Base-by-base conservation (phyloP, 305 asterid genomes). In the Rubia tinctorum region DNA sequence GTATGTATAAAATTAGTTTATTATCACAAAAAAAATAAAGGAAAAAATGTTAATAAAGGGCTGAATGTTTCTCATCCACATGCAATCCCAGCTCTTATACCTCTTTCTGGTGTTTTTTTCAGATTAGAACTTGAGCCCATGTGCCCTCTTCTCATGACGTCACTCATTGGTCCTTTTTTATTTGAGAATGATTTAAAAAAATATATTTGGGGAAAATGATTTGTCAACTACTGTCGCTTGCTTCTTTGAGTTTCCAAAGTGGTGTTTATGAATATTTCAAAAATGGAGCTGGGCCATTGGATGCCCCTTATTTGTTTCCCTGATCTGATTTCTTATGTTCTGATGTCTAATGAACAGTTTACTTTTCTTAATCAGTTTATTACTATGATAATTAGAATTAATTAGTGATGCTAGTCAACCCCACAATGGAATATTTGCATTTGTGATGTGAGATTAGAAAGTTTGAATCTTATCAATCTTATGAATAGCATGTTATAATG, bases 111-210 rank as follows among this genome's bases (percentile, higher is more conserved):
- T 79, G 80, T 68, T 71, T 85, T 85, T 80, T 87, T 81, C 80
- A 76, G 77, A 75, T 59, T 77, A 70, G 76, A 80, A 79, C 81
- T 81, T 77, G 81, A 78, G 75, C 82, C 91, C 92, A 86, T 87
- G 95, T 90, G 95, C 84, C 79, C 75, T 74, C 82, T 82, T 80
- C 79, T 73, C 80, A 73, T 88, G 88, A 80, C 89, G 84, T 88
- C 94, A 84, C 85, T 79, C 66, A 66, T 69, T 80, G 65, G 63
- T 22, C 66, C 17, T 67, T 55, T 39, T 80, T 82, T 83, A 77
- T 49, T 74, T 74, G 91, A 90, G 69, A 83, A 34, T 34, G 4
- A 34, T 34, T 34, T 53, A 7, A 17, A 7, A 53, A 53, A 53
- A 53, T 53, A 53, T 49, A 13, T 34, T 18, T 51, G 2, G 60